phyloP scores from a whole-genome alignment of 768 basidiomycete genomes.

The Mycena chlorophos region DNA sequence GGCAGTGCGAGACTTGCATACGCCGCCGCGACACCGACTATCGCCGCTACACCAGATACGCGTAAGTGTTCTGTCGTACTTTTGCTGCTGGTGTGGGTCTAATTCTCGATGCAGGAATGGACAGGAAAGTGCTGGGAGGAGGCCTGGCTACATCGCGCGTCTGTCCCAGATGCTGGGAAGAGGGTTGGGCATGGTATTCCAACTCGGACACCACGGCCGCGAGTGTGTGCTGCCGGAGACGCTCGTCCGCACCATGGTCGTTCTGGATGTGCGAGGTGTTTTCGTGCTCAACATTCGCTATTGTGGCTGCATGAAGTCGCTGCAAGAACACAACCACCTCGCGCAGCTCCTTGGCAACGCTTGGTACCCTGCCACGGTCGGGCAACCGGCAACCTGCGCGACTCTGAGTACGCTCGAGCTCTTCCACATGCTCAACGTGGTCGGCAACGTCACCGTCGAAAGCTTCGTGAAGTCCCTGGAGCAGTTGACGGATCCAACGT shows the following conservation, averaged over 20 bases:
- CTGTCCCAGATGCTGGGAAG: not conserved
- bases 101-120: slow-evolving; percentile 6
- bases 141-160: not conserved
- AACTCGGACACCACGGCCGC: slow-evolving; percentile 1
- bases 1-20: not conserved
- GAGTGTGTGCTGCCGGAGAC: not conserved
- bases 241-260: not conserved
- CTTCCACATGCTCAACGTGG: slow-evolving; percentile 14
- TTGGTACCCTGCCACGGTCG: slow-evolving; percentile 19
- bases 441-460: slow-evolving; percentile 15
- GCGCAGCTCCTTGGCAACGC: slow-evolving; percentile 4
- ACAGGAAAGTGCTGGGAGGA: not conserved
- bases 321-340: not conserved
- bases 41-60: not conserved
- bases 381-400: slow-evolving; percentile 11
- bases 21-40: not conserved
- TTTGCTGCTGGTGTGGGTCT: not conserved
- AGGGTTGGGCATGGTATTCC: not conserved
- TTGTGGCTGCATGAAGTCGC: slow-evolving; percentile 3
- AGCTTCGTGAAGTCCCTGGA: slow-evolving; percentile 16
- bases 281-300: slow-evolving; percentile 1
- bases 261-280: not conserved
- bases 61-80: not conserved
- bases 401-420: slow-evolving; percentile 15
- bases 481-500: not conserved